Conservation (phyloP, 495 filamentous ascomycete species). For the Neurospora sp. region DNA sequence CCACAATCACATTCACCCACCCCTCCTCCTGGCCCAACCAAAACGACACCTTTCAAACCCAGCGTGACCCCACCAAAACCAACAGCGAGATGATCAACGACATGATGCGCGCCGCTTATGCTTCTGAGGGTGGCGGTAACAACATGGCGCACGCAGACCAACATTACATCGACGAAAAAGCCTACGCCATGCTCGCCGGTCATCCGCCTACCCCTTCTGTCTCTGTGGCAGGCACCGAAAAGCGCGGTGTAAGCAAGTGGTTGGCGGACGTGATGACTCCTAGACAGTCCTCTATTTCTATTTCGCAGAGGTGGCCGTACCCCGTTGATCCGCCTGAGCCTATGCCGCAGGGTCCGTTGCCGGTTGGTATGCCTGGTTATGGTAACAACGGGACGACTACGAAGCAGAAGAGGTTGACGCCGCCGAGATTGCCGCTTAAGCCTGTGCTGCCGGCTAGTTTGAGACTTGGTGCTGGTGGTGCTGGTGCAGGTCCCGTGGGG, state of each 20-base stretch:
- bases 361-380: neutral
- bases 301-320: neutral
- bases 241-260: neutral
- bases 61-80: slow-evolving; percentile 16
- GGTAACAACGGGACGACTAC: neutral
- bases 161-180: neutral
- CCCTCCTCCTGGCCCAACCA: slow-evolving; percentile 26
- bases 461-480: neutral
- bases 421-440: neutral
- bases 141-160: neutral
- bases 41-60: too few relatives aligned
- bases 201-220: neutral
- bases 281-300: neutral
- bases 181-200: neutral
- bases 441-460: neutral
- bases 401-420: neutral
- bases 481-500: neutral
- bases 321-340: neutral
- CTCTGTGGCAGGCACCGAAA: neutral
- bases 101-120: neutral
- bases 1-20: neutral
- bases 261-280: neutral
- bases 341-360: neutral
- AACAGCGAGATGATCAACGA: neutral
- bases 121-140: neutral